Conservation (phyloP, 805 yeast species). For the Sugiyamaella mastotermitis region DNA sequence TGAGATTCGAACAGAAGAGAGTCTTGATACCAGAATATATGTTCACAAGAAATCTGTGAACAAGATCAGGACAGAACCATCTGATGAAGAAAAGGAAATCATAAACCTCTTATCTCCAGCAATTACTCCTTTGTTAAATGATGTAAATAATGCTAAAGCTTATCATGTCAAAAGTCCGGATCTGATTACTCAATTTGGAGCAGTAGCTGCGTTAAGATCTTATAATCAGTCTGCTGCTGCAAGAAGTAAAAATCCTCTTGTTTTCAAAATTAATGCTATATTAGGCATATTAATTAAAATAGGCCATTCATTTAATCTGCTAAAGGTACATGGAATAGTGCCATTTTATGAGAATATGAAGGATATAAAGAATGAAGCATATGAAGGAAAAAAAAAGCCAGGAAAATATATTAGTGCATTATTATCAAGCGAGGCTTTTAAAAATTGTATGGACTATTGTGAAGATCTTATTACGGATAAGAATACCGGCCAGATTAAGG, state of each 20-base stretch:
- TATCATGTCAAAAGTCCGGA: slow-evolving; percentile 63
- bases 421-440: slow-evolving; percentile 45
- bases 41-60: slow-evolving; percentile 64
- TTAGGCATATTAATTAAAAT: slow-evolving; percentile 59
- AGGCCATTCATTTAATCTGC: slow-evolving; percentile 46
- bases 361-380: slow-evolving; percentile 40
- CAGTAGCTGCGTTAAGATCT: slow-evolving; percentile 62
- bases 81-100: slow-evolving; percentile 50
- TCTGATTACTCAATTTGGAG: slow-evolving; percentile 61
- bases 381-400: slow-evolving; percentile 6
- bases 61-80: slow-evolving; percentile 49
- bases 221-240: slow-evolving; percentile 19
- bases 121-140: slow-evolving; percentile 55
- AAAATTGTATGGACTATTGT: slow-evolving; percentile 5
- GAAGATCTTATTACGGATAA: slow-evolving; percentile 13
- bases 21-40: slow-evolving; percentile 72
- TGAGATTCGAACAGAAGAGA: slow-evolving; percentile 81
- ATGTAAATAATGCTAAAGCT: slow-evolving; percentile 58
- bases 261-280: slow-evolving; percentile 23
- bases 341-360: slow-evolving; percentile 62
- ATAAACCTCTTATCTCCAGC: slow-evolving; percentile 56
- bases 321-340: slow-evolving; percentile 75
- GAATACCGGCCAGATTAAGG: slow-evolving; percentile 24
- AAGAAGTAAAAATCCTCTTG: slow-evolving; percentile 14
- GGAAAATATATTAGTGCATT: slow-evolving; percentile 61